Conservation (phyloP, 768 basidiomycete species). For the Guyanaporus albipodus region DNA sequence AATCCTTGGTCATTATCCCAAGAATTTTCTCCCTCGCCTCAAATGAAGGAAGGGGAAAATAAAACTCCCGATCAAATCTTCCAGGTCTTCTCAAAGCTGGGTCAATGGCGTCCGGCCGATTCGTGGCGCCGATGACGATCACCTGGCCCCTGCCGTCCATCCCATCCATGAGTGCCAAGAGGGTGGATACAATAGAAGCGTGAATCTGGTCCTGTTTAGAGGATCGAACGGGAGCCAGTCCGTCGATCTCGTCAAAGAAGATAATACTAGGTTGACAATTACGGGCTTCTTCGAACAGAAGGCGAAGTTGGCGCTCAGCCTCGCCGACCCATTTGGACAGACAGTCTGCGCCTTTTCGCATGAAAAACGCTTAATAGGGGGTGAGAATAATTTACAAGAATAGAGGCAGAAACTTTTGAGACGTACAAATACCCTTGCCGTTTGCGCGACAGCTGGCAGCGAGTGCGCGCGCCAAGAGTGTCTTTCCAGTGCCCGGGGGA, state of each 20-base stretch:
- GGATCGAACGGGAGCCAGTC: slow-evolving; percentile 96
- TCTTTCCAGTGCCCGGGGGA: slow-evolving; percentile 98
- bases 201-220: slow-evolving; percentile 99
- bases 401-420: background rate
- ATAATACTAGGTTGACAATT: slow-evolving; percentile 94
- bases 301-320: slow-evolving; percentile 90
- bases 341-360: slow-evolving; percentile 98
- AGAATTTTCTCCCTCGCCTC: slow-evolving; percentile 88
- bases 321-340: slow-evolving; percentile 99
- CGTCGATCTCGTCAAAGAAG: slow-evolving; percentile 99
- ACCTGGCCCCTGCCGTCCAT: slow-evolving; percentile 99
- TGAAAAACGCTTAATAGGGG: slow-evolving; percentile 81
- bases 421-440: slow-evolving; percentile 83
- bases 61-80: slow-evolving; percentile 96
- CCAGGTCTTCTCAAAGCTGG: slow-evolving; percentile 92
- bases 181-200: slow-evolving; percentile 93
- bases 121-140: slow-evolving; percentile 96
- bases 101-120: slow-evolving; percentile 96
- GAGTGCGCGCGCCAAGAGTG: slow-evolving; percentile 87
- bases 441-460: slow-evolving; percentile 88
- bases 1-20: slow-evolving; percentile 83
- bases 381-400: background rate
- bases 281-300: slow-evolving; percentile 94
- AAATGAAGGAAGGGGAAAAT: slow-evolving; percentile 85
- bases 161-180: slow-evolving; percentile 97